Base-by-base conservation (phyloP, 495 filamentous ascomycete genomes). In the Hypoxylon subgilvum region DNA sequence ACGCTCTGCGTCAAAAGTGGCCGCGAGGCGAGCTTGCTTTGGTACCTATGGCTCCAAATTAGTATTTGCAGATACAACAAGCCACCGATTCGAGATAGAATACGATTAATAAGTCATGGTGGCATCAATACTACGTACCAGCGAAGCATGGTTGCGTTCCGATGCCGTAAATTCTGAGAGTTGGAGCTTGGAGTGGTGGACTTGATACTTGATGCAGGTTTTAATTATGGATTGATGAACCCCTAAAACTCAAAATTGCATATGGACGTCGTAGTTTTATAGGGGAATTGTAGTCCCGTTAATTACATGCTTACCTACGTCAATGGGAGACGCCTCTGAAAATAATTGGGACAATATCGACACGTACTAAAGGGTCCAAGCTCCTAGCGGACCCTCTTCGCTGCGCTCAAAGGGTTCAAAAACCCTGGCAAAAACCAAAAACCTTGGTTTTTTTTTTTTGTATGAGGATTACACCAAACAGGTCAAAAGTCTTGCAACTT, bases 1-100 rank as follows among this genome's bases (percentile, higher is more conserved):
- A 96, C 71, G 69, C 86, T 88, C 75, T 96, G 89, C 6, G 92
- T 97, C 64, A 96, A 84, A 52, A 97, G 77, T 50, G 93, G 93
- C 66, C 86, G 83, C 64, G 84, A 82, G 51, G 88, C 88, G 57
- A 97, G 83, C 69, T 85, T 88, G 65, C 85, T 77, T 76, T 94
- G 89, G 77, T 96, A 97, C 93, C 93, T 96, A 73, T 10, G 12
- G n/a, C 25, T 13, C 41, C 47, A 18, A 19, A 31, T 68, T 36
- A 68, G 61, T 44, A 54, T 22, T 31, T 27, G 23, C 4, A 27
- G 8, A 27, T 27, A 27, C 8, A 27, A 4, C 3, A 27, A 3
- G 23, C 23, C 8, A 27, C 23, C 23, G 23, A 30, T 21, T 14
- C 23, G 30, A 40, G 14, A 10, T n/a, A n/a, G n/a, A n/a, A n/a